Evolutionary conservation across 768 basidiomycete genomes (phyloP).

Genomic region (Suillus subalutaceus): DNA sequence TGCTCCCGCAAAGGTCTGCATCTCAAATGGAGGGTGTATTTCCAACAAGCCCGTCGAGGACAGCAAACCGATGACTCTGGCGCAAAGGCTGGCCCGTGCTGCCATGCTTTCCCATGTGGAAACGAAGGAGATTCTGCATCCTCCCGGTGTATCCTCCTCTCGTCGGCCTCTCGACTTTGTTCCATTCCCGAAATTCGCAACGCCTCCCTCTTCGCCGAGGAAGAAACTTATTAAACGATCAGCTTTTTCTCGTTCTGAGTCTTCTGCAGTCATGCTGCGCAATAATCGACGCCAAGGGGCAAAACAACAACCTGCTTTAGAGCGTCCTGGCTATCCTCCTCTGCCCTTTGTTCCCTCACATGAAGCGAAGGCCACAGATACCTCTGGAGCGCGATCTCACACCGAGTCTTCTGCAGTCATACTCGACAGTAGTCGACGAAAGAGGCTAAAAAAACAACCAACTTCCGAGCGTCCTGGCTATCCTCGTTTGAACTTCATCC

Average conservation of each 20-base stretch:
- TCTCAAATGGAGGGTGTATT: background rate
- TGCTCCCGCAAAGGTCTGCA: background rate
- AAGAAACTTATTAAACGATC: background rate
- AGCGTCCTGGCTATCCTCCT: constrained; percentile 16
- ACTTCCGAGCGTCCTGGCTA: constrained; percentile 2
- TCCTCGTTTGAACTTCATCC: constrained; percentile 24
- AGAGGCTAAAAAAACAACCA: background rate
- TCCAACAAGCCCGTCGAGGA: background rate
- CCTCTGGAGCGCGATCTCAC: constrained; percentile 1
- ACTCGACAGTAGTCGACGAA: background rate
- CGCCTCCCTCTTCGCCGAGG: constrained; percentile 2
- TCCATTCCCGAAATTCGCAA: constrained; percentile 25
- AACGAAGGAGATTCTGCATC: constrained; percentile 18
- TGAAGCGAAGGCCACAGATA: constrained; percentile 32
- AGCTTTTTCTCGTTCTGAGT: background rate
- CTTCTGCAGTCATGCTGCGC: background rate
- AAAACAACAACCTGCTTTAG: background rate
- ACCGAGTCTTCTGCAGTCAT: background rate
- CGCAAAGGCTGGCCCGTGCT: constrained; percentile 27
- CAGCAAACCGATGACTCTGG: constrained; percentile 12
- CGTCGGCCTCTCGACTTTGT: constrained; percentile 33
- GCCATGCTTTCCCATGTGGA: constrained; percentile 29
- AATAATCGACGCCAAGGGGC: background rate
- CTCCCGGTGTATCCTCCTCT: constrained; percentile 14
- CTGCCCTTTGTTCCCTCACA: constrained; percentile 28